Evolutionary conservation across 352 stramenopile species (phyloP), one percentile per base, ranked within the genome.

Genomic region (Pythium sp.): DNA sequence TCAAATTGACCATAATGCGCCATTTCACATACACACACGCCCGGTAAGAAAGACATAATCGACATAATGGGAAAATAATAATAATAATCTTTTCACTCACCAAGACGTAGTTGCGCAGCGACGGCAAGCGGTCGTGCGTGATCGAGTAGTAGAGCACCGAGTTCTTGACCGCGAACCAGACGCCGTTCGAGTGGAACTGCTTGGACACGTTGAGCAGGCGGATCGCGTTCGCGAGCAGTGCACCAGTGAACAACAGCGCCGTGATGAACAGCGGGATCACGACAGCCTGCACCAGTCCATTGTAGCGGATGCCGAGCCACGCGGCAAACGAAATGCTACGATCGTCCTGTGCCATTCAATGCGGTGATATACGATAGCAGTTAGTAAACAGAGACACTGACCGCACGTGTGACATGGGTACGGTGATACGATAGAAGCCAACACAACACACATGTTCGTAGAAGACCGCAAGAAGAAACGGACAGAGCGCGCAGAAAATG

Each of bases 121-220:
- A 92, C 3, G 84, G 86, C 38, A 95, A 67, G 18, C 76, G 80
- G 53, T 96, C 84, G 53, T 84, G 83, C 18, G 82, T 88, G 55
- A 95, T 70, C 8, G 84, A 84, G 60, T 92, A 92, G 61, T 90
- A 92, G 24, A 96, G 74, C 51, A 83, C 77, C 53, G 89, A 94
- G 68, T 93, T 92, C 70, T 94, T 92, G 59, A 94, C 75, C 22
- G 89, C 87, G 58, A 89, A 86, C 85, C 84, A 94, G 46, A 89
- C 34, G 20, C 86, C 78, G 43, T 90, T 80, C 3, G 79, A 79
- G 70, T 90, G 81, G 65, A 92, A 91, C 60, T 94, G 87, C 59
- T 86, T 84, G 18, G 87, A 92, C 38, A 88, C 75, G 61, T 87
- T 90, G 28, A 95, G 67, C 58, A 94, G 71, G n/a, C 83, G 86